Evolutionary conservation across 2,329 filamentous ascomycete genomes (phyloP).

Genomic region (Phoma sp.): DNA sequence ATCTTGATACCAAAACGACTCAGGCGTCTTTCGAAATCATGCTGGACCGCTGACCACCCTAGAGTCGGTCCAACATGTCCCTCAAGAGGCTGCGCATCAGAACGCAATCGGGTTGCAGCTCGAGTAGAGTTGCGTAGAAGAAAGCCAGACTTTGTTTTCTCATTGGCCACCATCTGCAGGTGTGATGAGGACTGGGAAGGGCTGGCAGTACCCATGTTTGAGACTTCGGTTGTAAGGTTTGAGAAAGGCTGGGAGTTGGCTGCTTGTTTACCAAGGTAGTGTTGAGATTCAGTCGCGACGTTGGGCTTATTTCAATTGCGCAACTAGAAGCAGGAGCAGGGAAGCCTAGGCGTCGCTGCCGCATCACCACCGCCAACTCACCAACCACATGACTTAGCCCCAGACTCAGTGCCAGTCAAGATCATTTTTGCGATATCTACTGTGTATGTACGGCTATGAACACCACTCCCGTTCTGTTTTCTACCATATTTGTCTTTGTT

Average conservation of each 20-base stretch:
- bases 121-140: background rate
- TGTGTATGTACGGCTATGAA: no score
- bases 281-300: background rate
- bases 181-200: background rate
- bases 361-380: no score
- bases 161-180: background rate
- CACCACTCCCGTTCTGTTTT: no score
- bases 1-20: conserved; percentile 11
- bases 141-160: no score
- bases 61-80: background rate
- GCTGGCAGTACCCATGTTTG: background rate
- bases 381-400: background rate
- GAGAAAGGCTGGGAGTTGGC: background rate
- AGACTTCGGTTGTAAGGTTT: no score
- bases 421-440: no score
- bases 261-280: background rate
- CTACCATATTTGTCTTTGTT: no score
- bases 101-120: background rate
- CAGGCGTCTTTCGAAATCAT: conserved; percentile 13
- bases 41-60: conserved; percentile 1
- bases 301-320: background rate
- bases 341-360: background rate
- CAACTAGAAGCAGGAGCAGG: background rate
- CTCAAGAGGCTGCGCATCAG: background rate
- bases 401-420: background rate